These are phyloP conservation scores for Sphaerulina musiva DNA, from an alignment of 2,329 filamentous ascomycete genomes.

Conservation along the genomic window DNA sequence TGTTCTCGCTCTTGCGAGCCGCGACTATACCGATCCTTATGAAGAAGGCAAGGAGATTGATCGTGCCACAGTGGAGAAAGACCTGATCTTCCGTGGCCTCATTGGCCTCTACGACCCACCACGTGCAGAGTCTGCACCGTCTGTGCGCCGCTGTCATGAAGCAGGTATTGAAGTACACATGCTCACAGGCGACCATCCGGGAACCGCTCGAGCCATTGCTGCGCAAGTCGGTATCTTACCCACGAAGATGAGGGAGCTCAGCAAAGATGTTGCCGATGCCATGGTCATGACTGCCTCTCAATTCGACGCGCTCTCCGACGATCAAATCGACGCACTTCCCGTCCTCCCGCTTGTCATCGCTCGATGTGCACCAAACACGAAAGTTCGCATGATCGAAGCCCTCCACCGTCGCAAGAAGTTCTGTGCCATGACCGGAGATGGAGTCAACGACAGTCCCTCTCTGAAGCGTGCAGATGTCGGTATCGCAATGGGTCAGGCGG, in stretches of 20 bases:
- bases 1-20: slow-evolving; percentile 59
- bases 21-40: slow-evolving; percentile 31
- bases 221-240: slow-evolving; percentile 70
- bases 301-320: slow-evolving; percentile 60
- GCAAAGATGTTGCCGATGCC: slow-evolving; percentile 56
- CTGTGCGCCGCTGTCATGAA: slow-evolving; percentile 62
- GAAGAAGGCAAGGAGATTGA: slow-evolving; percentile 46
- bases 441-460: slow-evolving; percentile 79
- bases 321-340: slow-evolving; percentile 65
- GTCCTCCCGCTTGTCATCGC: slow-evolving; percentile 76
- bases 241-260: slow-evolving; percentile 52
- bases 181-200: slow-evolving; percentile 76
- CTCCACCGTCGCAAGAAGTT: slow-evolving; percentile 69
- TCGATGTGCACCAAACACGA: slow-evolving; percentile 76
- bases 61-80: slow-evolving; percentile 59
- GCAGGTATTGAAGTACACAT: slow-evolving; percentile 77
- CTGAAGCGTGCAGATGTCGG: slow-evolving; percentile 76
- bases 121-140: slow-evolving; percentile 67
- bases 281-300: slow-evolving; percentile 64
- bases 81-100: slow-evolving; percentile 70
- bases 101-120: slow-evolving; percentile 83
- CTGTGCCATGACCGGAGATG: slow-evolving; percentile 83
- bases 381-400: slow-evolving; percentile 85
- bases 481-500: slow-evolving; percentile 80
- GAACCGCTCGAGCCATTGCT: slow-evolving; percentile 72